phyloP scores from a whole-genome alignment of 208 protist species.

The Zelonia costaricensis region DNA sequence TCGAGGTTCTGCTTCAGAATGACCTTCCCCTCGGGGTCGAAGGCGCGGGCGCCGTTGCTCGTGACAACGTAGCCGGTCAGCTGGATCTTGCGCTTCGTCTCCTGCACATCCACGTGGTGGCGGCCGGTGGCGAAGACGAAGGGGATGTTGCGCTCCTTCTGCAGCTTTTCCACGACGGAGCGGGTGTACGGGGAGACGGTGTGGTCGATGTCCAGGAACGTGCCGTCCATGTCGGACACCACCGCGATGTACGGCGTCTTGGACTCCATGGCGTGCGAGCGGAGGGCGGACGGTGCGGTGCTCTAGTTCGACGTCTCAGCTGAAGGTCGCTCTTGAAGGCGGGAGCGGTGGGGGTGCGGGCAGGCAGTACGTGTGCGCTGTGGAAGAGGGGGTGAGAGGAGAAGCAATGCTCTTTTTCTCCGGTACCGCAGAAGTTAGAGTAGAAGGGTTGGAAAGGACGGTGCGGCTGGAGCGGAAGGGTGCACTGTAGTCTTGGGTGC shows the following conservation, averaged over 20 bases:
- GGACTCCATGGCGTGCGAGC: too few relatives aligned
- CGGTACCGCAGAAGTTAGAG: too few relatives aligned
- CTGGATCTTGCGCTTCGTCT: conserved; percentile 28
- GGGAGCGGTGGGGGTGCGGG: too few relatives aligned
- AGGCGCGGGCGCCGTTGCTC: conserved; percentile 48
- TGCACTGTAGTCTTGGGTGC: too few relatives aligned
- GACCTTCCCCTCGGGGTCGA: conserved; percentile 28
- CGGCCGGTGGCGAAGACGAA: conserved; percentile 57
- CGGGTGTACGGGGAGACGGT: conserved; percentile 25
- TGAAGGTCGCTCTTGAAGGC: too few relatives aligned
- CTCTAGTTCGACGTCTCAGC: too few relatives aligned
- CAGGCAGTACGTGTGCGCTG: too few relatives aligned
- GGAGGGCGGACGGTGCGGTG: too few relatives aligned
- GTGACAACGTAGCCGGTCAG: conserved; percentile 50
- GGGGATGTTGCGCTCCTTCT: conserved; percentile 16
- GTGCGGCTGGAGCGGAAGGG: too few relatives aligned
- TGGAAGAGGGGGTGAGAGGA: too few relatives aligned
- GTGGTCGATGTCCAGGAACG: conserved; percentile 39
- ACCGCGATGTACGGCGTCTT: conserved; percentile 27
- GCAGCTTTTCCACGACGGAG: conserved; percentile 22
- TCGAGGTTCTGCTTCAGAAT: conserved; percentile 42
- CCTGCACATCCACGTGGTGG: conserved; percentile 45
- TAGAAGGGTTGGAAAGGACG: too few relatives aligned
- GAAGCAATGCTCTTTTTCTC: too few relatives aligned
- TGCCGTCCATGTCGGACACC: conserved; percentile 61